Evolutionary conservation across 148 eudicot species (phyloP).

Genomic region (Rhododendron molle): DNA sequence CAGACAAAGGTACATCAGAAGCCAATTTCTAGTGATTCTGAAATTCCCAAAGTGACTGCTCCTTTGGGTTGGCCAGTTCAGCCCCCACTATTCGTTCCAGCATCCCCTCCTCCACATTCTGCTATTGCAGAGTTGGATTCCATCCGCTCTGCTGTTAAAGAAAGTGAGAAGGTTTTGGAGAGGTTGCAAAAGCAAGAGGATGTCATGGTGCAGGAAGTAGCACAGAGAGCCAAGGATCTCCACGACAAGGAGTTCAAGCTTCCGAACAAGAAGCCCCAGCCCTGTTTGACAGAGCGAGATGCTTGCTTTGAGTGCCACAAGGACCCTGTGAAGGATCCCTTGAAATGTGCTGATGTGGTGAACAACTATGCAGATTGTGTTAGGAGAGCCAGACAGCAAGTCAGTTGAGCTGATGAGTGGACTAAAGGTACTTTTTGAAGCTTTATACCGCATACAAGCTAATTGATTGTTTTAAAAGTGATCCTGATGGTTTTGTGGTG

Average conservation of each 20-base stretch:
- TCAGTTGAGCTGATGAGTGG: conserved; percentile 21
- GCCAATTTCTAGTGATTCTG: conserved; percentile 34
- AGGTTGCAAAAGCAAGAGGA: conserved; percentile 60
- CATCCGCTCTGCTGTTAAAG: conserved; percentile 53
- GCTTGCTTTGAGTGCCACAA: conserved; percentile 74
- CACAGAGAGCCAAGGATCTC: conserved; percentile 81
- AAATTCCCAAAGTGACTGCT: conserved; percentile 32
- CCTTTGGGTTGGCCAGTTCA: conserved; percentile 67
- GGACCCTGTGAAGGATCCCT: conserved; percentile 55
- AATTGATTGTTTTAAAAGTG: background rate
- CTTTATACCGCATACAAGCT: background rate
- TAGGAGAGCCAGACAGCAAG: conserved; percentile 54
- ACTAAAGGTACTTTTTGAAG: background rate
- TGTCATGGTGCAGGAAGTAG: conserved; percentile 65
- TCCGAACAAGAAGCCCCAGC: conserved; percentile 53
- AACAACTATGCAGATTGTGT: conserved; percentile 59
- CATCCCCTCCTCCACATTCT: conserved; percentile 38
- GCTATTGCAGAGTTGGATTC: conserved; percentile 56
- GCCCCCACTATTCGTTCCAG: conserved; percentile 48
- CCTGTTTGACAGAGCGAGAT: conserved; percentile 59
- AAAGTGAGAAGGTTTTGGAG: conserved; percentile 73
- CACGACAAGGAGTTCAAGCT: conserved; percentile 90
- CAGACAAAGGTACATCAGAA: conserved; percentile 35
- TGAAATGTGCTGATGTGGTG: conserved; percentile 66
- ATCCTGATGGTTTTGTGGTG: conserved; percentile 10